Percentiles rank a stretch among this genome's conserved stretches.
Evolutionary conservation across 176 grass and related monocot species (phyloP).

Genomic region (Ensete glaucum): DNA sequence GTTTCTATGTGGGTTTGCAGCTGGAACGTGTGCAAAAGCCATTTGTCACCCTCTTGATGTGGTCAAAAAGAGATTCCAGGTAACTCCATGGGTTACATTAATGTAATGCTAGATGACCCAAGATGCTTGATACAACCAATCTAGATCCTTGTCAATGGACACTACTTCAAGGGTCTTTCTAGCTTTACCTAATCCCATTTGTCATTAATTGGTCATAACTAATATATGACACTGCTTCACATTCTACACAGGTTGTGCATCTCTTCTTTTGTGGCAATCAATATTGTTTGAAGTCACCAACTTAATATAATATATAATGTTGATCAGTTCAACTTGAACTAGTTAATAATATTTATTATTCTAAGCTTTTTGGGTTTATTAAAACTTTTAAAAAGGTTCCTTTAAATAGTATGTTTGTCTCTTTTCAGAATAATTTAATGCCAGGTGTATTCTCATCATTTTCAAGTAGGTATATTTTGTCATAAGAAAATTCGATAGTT

Average conservation of each 20-base stretch:
- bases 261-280: neutral
- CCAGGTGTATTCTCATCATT: too few species aligned
- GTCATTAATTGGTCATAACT: neutral
- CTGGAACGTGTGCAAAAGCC: constrained; percentile 81
- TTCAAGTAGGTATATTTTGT: too few species aligned
- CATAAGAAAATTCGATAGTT: too few species aligned
- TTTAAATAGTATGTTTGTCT: too few species aligned
- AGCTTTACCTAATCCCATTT: neutral
- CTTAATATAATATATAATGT: neutral
- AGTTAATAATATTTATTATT: too few species aligned
- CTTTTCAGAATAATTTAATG: too few species aligned
- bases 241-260: neutral
- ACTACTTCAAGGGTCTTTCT: neutral
- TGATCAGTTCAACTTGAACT: neutral
- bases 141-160: neutral
- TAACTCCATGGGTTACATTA: constrained; percentile 8
- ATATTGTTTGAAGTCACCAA: neutral
- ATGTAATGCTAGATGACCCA: neutral
- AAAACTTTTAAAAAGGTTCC: too few species aligned
- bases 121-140: neutral
- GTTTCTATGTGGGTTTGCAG: constrained; percentile 88
- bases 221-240: neutral
- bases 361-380: too few species aligned
- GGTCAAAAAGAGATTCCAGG: constrained; percentile 95
- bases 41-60: constrained; percentile 93